Evolutionary conservation across 805 yeast species (phyloP), one percentile per base, ranked within the genome.

Genomic region (Pichia paraexigua): DNA sequence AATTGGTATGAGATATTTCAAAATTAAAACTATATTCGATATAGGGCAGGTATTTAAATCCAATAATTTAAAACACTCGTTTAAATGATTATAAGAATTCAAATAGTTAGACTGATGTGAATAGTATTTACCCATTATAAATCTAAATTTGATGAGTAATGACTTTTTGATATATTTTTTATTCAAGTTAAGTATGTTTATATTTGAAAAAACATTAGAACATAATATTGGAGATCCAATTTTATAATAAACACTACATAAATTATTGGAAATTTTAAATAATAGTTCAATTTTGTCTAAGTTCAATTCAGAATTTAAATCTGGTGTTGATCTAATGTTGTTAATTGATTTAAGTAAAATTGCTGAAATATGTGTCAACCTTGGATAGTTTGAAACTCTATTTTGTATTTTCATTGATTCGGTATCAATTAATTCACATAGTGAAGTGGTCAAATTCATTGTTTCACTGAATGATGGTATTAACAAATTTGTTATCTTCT

Each of bases 161-260:
- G 72, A 63, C 42, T 59, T 68, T 4, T 72, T 61, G 41, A 73
- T 79, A n/a, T 68, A 63, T 3, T 56, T 56, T 48, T 73, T 72
- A 41, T 69, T 71, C 41, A 81, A 65, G 24, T 69, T 67, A 20
- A 82, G 71, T 46, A 73, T 77, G 57, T 76, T 78, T 69, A 82
- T 75, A 61, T 81, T 82, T 35, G 83, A 74, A 59, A 80, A 80
- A 41, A 82, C 79, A 57, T 82, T 80, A 37, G 80, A 73, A 63
- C 87, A 82, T 18, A 80, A 65, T 56, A 80, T 68, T 7, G 85
- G 84, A 30, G 76, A 78, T 30, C 71, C 75, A 22, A 82, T 73
- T 41, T 63, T 67, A 60, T 78, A 78, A 61, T 82, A 82, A 0
- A 77, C 66, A 54, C 66, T 69, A 61, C 84, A 80, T 43, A 82